Evolutionary conservation across 208 protist species (phyloP), one percentile per base, ranked within the genome.

Genomic region (Wallacemonas sp.): DNA sequence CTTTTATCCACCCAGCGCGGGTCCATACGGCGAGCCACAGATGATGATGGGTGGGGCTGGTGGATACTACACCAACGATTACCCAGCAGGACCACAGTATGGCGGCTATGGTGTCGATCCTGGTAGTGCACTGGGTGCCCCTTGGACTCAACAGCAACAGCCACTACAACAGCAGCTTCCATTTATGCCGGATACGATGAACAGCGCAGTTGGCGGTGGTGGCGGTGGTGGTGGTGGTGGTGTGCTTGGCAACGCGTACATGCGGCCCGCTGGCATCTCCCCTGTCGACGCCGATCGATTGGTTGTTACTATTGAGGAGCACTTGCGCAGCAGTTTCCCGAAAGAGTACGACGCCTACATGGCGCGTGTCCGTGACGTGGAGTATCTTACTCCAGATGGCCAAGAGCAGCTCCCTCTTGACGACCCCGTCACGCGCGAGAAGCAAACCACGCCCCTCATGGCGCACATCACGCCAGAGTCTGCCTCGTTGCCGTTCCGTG

Each of bases 271-370:
- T 5, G 14, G n/a, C 39, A 75, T 68, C 38, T n/a, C 66, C n/a
- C 28, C 12, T 4, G 72, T 66, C 36, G 75, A 46, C 17, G 72
- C 63, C n/a, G 73, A 77, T 12, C 70, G 78, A 24, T 69, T 71
- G 26, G 64, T 72, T 14, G 56, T 31, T 1, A 72, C 74, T 22
- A 45, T 89, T n/a, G 70, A 80, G 44, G 82, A 89, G 53, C 67
- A 74, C 26, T 51, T 79, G 34, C 77, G 76, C 41, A 63, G 72
- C 14, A 66, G 68, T 26, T 88, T 92, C 53, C 70, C 75, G 19
- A 70, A 39, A 6, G 51, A 58, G 44, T 44, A 38, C 31, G 61
- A 53, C 19, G 49, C 45, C 12, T 49, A 66, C 36, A 53, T 56
- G 61, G 42, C 45, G 61, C 36, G 49, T 14, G 61, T 56, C 5